Percentiles rank a stretch among this genome's conserved stretches.
phyloP scores from a whole-genome alignment of 78 protist species.

The Speleostelium caveatum region DNA sequence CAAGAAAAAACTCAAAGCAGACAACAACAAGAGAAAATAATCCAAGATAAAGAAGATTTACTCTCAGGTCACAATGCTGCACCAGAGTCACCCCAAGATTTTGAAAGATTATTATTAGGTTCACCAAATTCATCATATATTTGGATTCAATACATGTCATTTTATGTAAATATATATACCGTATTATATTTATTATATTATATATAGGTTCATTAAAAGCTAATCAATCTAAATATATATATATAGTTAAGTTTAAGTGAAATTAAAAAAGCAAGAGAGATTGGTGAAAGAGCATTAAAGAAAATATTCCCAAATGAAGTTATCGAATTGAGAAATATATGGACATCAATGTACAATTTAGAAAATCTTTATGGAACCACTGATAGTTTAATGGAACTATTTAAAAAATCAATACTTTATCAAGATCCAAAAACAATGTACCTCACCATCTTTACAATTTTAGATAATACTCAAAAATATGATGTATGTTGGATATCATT shows the following conservation, averaged over 20 bases:
- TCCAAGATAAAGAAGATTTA: slow-evolving; percentile 49
- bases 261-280: slow-evolving; percentile 91
- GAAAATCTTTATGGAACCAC: slow-evolving; percentile 90
- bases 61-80: slow-evolving; percentile 31
- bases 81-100: slow-evolving; percentile 92
- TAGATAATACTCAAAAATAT: slow-evolving; percentile 30
- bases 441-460: slow-evolving; percentile 14
- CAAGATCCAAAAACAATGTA: slow-evolving; percentile 83
- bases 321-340: slow-evolving; percentile 92
- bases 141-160: slow-evolving; percentile 97
- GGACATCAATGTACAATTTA: slow-evolving; percentile 95
- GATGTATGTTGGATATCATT: too few relatives aligned
- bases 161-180: too few relatives aligned
- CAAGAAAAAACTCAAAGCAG: slow-evolving; percentile 16
- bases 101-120: slow-evolving; percentile 92
- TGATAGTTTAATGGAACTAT: slow-evolving; percentile 63
- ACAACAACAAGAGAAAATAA: slow-evolving; percentile 26
- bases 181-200: background rate
- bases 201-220: background rate
- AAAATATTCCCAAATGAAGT: slow-evolving; percentile 71
- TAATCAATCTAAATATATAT: background rate
- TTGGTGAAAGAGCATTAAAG: slow-evolving; percentile 93
- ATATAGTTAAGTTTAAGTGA: slow-evolving; percentile 80
- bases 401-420: slow-evolving; percentile 81
- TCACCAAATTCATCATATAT: slow-evolving; percentile 89